A percentile compares a stretch with the other conserved stretches of the same genome.
Conservation (phyloP, 768 basidiomycete genomes). For the Mycena vulgaris region DNA sequence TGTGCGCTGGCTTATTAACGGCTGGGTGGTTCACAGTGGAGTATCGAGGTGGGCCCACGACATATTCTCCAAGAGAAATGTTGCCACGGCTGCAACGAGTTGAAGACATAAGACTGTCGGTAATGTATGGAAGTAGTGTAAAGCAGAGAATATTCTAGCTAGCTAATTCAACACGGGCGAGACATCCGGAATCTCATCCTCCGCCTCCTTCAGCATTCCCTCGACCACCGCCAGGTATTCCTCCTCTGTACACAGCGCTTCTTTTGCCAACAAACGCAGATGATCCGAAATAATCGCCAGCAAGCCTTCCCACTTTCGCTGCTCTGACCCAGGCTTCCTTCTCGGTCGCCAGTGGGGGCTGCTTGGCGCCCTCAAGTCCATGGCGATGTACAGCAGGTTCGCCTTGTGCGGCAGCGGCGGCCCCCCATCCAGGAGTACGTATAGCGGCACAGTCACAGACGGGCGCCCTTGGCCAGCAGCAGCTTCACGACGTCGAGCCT, state of each 20-base stretch:
- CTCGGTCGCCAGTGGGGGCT: background rate
- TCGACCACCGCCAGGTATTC: background rate
- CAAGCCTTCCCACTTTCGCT: constrained; percentile 10
- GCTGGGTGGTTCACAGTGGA: no score
- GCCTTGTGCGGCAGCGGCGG: constrained; percentile 9
- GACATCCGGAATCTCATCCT: background rate
- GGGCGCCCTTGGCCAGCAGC: constrained; percentile 20
- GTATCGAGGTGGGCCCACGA: no score
- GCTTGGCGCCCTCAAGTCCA: background rate
- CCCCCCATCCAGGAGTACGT: background rate
- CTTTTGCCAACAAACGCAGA: no score
- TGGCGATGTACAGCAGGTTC: background rate
- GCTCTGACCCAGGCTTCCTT: background rate
- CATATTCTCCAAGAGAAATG: no score
- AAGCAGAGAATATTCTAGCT: no score
- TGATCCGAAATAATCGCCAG: no score
- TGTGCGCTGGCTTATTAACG: no score
- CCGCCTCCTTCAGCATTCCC: constrained; percentile 2
- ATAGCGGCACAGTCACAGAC: background rate
- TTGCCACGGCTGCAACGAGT: no score
- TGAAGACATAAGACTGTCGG: no score
- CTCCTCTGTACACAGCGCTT: background rate
- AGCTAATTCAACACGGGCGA: background rate
- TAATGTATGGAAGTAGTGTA: no score
- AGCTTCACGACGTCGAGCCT: background rate